A percentile compares a stretch with the other conserved stretches of the same genome.
Conservation (phyloP, 2,329 filamentous ascomycete species). For the Claviceps purpurea region DNA sequence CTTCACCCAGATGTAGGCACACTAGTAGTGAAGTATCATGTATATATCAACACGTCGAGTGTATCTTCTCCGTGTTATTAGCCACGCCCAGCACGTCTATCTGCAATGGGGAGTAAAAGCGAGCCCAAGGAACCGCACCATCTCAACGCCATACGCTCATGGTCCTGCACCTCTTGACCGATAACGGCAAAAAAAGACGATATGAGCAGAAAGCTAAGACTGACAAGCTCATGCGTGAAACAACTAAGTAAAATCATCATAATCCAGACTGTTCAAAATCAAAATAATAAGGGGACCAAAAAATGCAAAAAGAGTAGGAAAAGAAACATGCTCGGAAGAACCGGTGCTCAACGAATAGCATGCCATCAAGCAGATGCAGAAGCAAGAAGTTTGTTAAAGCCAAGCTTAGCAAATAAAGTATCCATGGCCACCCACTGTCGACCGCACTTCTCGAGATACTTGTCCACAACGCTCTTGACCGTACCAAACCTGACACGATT, state of each 20-base stretch:
- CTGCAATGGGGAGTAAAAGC: too few species aligned
- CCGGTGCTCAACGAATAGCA: not conserved
- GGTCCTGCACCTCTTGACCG: too few species aligned
- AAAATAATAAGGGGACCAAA: not conserved
- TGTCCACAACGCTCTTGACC: constrained; percentile 63
- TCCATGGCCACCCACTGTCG: constrained; percentile 93
- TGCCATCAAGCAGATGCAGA: not conserved
- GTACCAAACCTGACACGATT: constrained; percentile 71
- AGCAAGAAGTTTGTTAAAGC: constrained; percentile 29
- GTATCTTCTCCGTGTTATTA: too few species aligned
- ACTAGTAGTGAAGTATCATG: too few species aligned
- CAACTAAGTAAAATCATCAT: not conserved
- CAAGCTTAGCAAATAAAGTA: constrained; percentile 60
- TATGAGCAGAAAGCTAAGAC: too few species aligned
- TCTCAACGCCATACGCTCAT: too few species aligned
- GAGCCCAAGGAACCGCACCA: too few species aligned
- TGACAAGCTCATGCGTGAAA: not conserved
- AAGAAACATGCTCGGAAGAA: not conserved
- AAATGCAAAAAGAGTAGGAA: not conserved
- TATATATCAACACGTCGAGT: too few species aligned
- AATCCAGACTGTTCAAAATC: not conserved
- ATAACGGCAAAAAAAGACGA: too few species aligned
- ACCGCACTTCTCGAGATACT: constrained; percentile 79
- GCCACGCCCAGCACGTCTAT: too few species aligned
- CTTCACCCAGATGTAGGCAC: too few species aligned